These are phyloP conservation scores for Cercophora samala DNA, from an alignment of 495 filamentous ascomycete species.

Conservation along the genomic window DNA sequence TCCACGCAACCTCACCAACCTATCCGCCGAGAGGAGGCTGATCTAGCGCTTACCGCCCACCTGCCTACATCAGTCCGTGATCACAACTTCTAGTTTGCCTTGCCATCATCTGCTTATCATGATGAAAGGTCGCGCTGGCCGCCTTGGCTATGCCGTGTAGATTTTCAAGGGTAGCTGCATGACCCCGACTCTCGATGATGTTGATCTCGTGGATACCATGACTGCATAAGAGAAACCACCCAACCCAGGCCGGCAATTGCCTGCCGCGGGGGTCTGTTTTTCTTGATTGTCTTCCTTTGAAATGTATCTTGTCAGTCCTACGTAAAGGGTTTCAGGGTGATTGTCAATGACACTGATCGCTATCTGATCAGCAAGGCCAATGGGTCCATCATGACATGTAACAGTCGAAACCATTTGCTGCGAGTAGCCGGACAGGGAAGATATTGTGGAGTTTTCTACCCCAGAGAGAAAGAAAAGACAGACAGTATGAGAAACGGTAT, in stretches of 20 bases:
- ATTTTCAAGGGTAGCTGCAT: background rate
- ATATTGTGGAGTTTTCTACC: background rate
- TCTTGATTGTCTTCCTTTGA: too few relatives aligned
- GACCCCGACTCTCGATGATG: background rate
- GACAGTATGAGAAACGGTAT: background rate
- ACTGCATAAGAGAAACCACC: background rate
- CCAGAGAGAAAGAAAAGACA: background rate
- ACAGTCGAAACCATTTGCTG: background rate
- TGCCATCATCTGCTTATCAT: background rate
- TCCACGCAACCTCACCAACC: background rate
- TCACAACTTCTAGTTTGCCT: background rate
- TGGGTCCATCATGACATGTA: background rate
- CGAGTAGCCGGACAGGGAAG: background rate
- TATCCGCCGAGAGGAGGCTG: background rate
- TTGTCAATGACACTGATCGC: background rate
- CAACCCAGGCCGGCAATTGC: background rate
- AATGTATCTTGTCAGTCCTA: background rate
- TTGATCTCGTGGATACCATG: background rate
- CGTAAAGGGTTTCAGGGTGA: background rate
- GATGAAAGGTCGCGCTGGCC: background rate
- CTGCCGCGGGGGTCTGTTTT: background rate
- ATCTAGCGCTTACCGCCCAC: background rate
- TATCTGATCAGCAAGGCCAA: background rate
- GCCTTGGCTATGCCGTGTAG: background rate
- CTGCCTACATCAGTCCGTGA: background rate